Evolutionary conservation across 2,329 filamentous ascomycete species (phyloP).

Genomic region (Alternaria hordeiaustralica): DNA sequence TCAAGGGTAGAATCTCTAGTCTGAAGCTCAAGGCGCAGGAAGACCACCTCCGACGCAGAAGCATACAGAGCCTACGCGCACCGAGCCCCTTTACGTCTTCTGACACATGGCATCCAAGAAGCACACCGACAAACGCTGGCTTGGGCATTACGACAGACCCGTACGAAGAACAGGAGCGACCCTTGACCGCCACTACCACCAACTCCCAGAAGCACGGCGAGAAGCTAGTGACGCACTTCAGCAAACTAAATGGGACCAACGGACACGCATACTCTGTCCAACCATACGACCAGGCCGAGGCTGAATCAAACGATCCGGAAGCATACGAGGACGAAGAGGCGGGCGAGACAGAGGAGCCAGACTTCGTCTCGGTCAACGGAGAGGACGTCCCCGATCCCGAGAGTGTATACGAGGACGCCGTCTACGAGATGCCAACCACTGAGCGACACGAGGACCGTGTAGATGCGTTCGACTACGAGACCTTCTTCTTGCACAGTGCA

Average conservation of each 20-base stretch:
- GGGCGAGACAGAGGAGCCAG: conserved; percentile 49
- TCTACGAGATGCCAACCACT: conserved; percentile 44
- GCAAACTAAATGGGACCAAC: conserved; percentile 4
- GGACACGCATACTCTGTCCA: conserved; percentile 6
- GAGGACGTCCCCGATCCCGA: conserved; percentile 28
- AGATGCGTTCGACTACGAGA: conserved; percentile 95
- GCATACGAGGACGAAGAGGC: conserved; percentile 32
- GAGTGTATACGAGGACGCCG: conserved; percentile 56
- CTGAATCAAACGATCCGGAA: conserved; percentile 27
- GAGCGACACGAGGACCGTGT: conserved; percentile 87
- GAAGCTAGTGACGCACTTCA: conserved; percentile 13
- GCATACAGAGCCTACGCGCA: conserved; percentile 75
- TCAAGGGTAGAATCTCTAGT: conserved; percentile 84
- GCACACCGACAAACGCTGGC: conserved; percentile 32
- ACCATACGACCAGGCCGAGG: conserved; percentile 32
- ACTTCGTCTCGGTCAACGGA: conserved; percentile 45
- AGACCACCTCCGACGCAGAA: conserved; percentile 78
- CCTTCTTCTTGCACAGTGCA: conserved; percentile 93
- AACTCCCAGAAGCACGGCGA: conserved; percentile 27
- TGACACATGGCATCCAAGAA: conserved; percentile 61
- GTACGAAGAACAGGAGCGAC: conserved; percentile 14
- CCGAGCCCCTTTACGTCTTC: conserved; percentile 82
- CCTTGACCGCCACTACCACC: conserved; percentile 19
- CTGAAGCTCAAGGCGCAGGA: conserved; percentile 79
- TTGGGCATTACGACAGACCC: conserved; percentile 39